Evolutionary conservation across 306 rosid genomes (phyloP), one percentile per base, ranked within the genome.

Genomic region (Cicer arietinum): DNA sequence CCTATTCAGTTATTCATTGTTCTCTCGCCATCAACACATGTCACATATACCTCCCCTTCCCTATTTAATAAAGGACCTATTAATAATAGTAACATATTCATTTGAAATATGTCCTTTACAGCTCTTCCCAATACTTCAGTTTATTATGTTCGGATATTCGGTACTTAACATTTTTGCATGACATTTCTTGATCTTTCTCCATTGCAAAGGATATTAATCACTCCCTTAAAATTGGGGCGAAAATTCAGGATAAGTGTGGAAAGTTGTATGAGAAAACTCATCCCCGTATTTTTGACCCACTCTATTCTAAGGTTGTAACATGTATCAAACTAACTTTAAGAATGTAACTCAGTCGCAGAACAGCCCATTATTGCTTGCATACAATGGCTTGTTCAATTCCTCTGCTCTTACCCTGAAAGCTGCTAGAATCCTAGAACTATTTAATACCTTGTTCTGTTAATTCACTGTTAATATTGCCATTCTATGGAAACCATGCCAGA

Each of bases 371-470:
- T 61, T 78, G 7, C 48, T 61, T 78, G 7, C 48, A 9, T 68
- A 16, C 39, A 18, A 2, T 39, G 60, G 40, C 20, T 61, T 35
- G n/a, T 20, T 59, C 40, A 13, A 10, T 48, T 68, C 9, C 48
- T 9, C 61, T 22, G 51, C 54, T 78, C 65, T 25, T 69, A 12
- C 52, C 50, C 56, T 50, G 44, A 52, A 35, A 48, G 71, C 14
- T 73, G 22, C 78, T 50, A 53, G 22, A 20, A 20, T 1, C 22
- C 22, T 20, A 20, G 8, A 74, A 37, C 69, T 39, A 77, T 68
- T 13, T 46, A 5, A 20, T 56, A 13, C 7, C 11, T 20, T 79
- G 84, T 69, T 68, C 43, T 63, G 58, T 56, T 48, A 30, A 53
- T 39, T 17, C 20, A 4, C 10, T 11, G 51, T 40, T 65, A 16